Evolutionary conservation across 345 rosid genomes (phyloP).

Genomic region (Syzygium aromaticum): DNA sequence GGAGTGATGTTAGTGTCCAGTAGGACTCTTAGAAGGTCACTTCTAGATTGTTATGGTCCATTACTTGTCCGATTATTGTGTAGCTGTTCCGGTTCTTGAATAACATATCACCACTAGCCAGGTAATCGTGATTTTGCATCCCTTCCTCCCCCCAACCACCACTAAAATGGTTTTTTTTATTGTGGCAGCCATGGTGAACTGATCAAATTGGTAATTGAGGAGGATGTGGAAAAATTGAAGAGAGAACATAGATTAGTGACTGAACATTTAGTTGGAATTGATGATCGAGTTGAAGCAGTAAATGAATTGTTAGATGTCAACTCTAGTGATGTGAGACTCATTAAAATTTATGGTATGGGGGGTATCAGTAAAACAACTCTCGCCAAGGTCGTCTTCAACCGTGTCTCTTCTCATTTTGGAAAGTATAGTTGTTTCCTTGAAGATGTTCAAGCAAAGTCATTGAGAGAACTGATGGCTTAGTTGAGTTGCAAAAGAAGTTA

Average conservation of each 20-base stretch:
- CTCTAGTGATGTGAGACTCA: not conserved
- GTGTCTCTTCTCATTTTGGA: not conserved
- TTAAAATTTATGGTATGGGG: not conserved
- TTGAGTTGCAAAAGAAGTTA: not conserved
- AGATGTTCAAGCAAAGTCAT: not conserved
- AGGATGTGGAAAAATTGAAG: not conserved
- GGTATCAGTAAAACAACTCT: slow-evolving; percentile 4
- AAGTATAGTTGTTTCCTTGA: not conserved
- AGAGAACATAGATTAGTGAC: not conserved
- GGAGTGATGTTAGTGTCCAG: not conserved
- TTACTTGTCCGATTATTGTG: not conserved
- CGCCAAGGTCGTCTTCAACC: not conserved
- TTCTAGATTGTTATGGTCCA: not conserved
- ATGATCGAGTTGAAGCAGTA: not conserved
- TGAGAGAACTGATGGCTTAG: not conserved
- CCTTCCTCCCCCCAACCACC: too few species aligned
- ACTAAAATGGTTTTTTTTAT: not conserved
- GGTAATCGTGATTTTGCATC: not conserved
- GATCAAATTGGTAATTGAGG: not conserved
- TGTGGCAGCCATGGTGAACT: not conserved
- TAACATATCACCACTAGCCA: not conserved
- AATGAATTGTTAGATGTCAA: not conserved
- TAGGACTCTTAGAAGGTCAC: not conserved
- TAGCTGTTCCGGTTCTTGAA: not conserved
- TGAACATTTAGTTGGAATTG: not conserved